phyloP scores from a whole-genome alignment of 495 filamentous ascomycete genomes.

The Penicillium lagena region DNA sequence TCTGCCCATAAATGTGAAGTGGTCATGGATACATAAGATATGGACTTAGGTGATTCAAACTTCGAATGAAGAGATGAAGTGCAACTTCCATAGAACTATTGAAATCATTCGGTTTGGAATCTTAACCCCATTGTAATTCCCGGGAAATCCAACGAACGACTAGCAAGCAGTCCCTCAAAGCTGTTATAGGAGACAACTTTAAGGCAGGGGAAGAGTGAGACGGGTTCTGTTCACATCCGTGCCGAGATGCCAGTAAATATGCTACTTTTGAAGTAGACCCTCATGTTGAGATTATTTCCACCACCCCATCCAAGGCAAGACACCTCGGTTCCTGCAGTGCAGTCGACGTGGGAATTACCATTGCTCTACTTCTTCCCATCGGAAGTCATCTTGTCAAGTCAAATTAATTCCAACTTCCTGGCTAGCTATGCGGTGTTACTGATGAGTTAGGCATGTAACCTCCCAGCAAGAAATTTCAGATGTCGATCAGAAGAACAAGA shows the following conservation, averaged over 20 bases:
- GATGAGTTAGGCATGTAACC: no score
- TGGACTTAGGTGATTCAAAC: no score
- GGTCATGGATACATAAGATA: neutral
- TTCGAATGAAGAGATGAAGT: no score
- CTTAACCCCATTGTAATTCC: neutral
- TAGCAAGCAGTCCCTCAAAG: neutral
- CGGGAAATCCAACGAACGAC: neutral
- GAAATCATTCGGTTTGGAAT: no score
- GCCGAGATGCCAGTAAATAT: conserved; percentile 8
- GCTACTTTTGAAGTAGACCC: conserved; percentile 14
- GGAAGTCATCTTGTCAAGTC: conserved; percentile 2
- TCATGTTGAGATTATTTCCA: conserved; percentile 1
- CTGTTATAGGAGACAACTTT: neutral
- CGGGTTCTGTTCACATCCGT: conserved; percentile 6
- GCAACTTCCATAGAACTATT: no score
- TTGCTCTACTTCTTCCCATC: conserved; percentile 3
- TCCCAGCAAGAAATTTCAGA: no score
- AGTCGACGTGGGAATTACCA: conserved; percentile 1
- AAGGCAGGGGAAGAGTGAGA: conserved; percentile 8
- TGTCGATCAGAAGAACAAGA: no score
- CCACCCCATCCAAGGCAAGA: conserved; percentile 6
- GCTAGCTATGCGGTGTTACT: neutral
- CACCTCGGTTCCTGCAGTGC: conserved; percentile 10
- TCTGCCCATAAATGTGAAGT: conserved; percentile 9
- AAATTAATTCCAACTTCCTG: neutral